These are phyloP conservation scores for Letharia lupina DNA, from an alignment of 495 filamentous ascomycete species.

Conservation along the genomic window DNA sequence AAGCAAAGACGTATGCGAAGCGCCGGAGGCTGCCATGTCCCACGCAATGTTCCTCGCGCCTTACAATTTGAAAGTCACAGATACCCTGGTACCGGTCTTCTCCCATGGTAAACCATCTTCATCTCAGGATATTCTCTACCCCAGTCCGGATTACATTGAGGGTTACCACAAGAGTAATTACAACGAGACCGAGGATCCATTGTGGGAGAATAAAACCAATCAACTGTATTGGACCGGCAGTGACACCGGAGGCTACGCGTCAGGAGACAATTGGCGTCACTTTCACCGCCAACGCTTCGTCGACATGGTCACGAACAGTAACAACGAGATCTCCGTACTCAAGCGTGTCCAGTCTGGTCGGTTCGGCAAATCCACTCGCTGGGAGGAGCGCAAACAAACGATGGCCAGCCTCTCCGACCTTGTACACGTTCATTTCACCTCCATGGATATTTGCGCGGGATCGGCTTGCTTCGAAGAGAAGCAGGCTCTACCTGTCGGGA, in stretches of 20 bases:
- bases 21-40: slow-evolving; percentile 5
- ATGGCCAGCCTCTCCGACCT: slow-evolving; percentile 8
- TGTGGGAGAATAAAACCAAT: slow-evolving; percentile 36
- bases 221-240: slow-evolving; percentile 45
- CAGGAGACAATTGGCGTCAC: slow-evolving; percentile 30
- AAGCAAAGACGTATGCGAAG: slow-evolving; percentile 9
- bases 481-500: slow-evolving; percentile 16
- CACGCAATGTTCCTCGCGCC: slow-evolving; percentile 13
- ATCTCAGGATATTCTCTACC: slow-evolving; percentile 35
- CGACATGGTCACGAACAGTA: slow-evolving; percentile 19
- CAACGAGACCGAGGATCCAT: slow-evolving; percentile 30
- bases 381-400: slow-evolving; percentile 4
- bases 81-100: slow-evolving; percentile 31
- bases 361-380: slow-evolving; percentile 1
- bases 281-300: slow-evolving; percentile 46
- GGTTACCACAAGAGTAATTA: slow-evolving; percentile 32
- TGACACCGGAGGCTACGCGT: slow-evolving; percentile 38
- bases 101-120: slow-evolving; percentile 32
- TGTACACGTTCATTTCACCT: slow-evolving; percentile 22
- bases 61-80: slow-evolving; percentile 11
- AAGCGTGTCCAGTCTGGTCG: neutral
- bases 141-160: slow-evolving; percentile 29
- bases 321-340: slow-evolving; percentile 15
- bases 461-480: slow-evolving; percentile 13
- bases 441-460: slow-evolving; percentile 19